These are phyloP conservation scores for Lonicera japonica DNA, from an alignment of 129 eudicot genomes.

Conservation along the genomic window DNA sequence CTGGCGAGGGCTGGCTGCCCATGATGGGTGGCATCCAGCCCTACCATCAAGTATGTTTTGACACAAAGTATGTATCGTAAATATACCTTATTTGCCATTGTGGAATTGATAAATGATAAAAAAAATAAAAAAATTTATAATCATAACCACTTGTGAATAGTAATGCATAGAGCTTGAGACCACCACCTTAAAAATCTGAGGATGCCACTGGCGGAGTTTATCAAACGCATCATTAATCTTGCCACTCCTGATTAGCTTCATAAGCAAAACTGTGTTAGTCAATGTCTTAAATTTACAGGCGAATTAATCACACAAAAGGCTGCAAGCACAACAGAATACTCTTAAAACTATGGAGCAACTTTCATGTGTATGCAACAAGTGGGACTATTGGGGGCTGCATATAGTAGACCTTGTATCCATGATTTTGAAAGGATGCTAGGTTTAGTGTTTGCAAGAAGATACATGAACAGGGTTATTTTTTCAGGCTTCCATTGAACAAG, in stretches of 20 bases:
- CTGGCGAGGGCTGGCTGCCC: too few species aligned
- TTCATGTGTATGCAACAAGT: too few species aligned
- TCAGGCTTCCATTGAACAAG: too few species aligned
- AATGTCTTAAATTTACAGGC: conserved; percentile 1
- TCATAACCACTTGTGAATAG: background rate
- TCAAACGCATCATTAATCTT: conserved; percentile 65
- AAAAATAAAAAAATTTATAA: background rate
- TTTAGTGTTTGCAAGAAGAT: too few species aligned
- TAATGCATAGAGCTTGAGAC: conserved; percentile 12
- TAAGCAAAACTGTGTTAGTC: conserved; percentile 7
- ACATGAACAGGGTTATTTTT: too few species aligned
- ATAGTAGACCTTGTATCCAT: too few species aligned
- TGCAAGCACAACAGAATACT: too few species aligned
- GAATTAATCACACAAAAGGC: conserved; percentile 2
- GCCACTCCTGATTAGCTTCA: conserved; percentile 74
- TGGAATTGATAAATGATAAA: background rate
- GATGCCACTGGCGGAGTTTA: conserved; percentile 64
- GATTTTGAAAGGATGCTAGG: too few species aligned
- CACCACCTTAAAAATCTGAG: conserved; percentile 67
- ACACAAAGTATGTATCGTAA: background rate
- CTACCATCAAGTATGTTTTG: background rate
- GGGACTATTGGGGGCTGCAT: too few species aligned
- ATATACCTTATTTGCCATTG: background rate
- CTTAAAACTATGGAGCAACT: too few species aligned
- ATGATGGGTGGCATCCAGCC: background rate